Base-by-base conservation (phyloP, 2,329 filamentous ascomycete species). In the Colletotrichum shisoi region DNA sequence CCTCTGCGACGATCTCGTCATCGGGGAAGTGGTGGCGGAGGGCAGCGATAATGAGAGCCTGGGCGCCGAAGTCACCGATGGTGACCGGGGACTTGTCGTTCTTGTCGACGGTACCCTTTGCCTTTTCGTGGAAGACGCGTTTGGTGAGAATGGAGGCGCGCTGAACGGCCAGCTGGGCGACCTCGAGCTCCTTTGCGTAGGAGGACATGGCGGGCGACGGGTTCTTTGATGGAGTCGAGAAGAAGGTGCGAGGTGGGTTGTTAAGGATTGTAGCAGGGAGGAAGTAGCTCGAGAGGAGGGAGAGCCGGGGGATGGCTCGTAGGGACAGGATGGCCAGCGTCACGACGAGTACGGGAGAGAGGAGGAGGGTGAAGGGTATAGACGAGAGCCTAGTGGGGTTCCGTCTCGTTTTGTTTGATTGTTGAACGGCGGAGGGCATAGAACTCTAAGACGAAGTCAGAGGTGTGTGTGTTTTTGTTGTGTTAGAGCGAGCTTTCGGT, bases 41-140 rank as follows among this genome's bases (percentile, higher is more conserved):
- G 34, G 94, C 94, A 64, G 89, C 86, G 75, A 98, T 97, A 79
- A 99, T 97, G 71, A 99, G 87, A 39, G 95, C 94, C 82, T 99
- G 95, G 44, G 95, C 96, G 75, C 95, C 95, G 78, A 97, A 98
- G 82, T 99, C 95, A 77, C 94, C 95, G 73, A 98, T 95, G 19
- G 95, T 99, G 74, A 99, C 95, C 71, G 95, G 95, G 11, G 94
- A 97, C 77, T 92, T 93, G 84, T 99, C 95, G 79, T 92, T 90
- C 83, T 99, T 99, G 77, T 90, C 91, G 58, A 97, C 85, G 52
- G 95, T 97, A 73, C 94, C 94, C 82, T 98, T 98, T 73, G 93
- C 91, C 80, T 94, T 95, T 73, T 94, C 91, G 80, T 93, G 78
- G 76, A 85, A 85, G 73, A 85, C 83, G 44, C 79, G 78, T 76